A percentile compares a stretch with the other conserved stretches of the same genome.
phyloP scores from a whole-genome alignment of 176 grass and related monocot species.

The Bromus sterilis region DNA sequence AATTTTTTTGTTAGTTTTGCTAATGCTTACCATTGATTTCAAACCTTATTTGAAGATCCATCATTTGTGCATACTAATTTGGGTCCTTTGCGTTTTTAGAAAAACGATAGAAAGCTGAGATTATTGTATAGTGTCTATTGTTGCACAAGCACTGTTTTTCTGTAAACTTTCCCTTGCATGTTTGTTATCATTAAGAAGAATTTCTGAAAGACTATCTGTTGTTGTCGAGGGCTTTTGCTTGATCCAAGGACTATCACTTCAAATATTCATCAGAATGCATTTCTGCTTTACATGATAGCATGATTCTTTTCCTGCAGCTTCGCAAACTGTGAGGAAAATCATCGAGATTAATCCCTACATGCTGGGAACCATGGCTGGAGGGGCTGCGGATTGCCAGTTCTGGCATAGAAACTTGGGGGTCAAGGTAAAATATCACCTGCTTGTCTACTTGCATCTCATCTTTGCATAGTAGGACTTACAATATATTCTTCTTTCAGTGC shows the following conservation, averaged over 20 bases:
- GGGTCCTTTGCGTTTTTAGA: neutral
- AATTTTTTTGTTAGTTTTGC: neutral
- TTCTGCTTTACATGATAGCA: neutral
- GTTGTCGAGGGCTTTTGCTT: neutral
- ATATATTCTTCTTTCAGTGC: slow-evolving; percentile 35
- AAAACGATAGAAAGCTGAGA: neutral
- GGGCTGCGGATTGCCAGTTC: slow-evolving; percentile 95
- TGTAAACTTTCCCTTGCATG: neutral
- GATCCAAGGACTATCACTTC: neutral
- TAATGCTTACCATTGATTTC: neutral
- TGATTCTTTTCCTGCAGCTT: slow-evolving; percentile 39
- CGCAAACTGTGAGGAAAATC: slow-evolving; percentile 95
- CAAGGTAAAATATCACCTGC: slow-evolving; percentile 44
- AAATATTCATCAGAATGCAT: neutral
- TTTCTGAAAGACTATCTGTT: neutral
- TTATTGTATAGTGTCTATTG: neutral
- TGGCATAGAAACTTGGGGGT: slow-evolving; percentile 92
- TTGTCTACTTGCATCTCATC: neutral
- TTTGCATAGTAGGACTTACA: neutral
- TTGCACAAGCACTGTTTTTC: neutral
- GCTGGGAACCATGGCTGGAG: slow-evolving; percentile 95
- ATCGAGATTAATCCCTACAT: slow-evolving; percentile 99
- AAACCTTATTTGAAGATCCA: neutral
- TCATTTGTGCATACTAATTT: neutral
- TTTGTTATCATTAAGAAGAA: neutral